Evolutionary conservation across 2,329 filamentous ascomycete genomes (phyloP).

Genomic region (Neonectria magnoliae): DNA sequence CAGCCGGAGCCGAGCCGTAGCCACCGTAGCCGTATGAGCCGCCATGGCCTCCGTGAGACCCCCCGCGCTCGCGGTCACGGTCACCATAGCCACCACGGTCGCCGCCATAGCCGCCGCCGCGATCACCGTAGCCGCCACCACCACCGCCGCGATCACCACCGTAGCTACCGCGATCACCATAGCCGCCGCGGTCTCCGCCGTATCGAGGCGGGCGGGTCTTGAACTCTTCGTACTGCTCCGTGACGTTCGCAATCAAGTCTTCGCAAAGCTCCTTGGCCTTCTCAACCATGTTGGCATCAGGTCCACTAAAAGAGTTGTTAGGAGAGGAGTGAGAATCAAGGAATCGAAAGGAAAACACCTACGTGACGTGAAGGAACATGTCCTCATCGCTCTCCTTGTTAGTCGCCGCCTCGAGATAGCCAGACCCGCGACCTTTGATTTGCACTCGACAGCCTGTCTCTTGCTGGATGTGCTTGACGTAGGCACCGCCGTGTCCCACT

Average conservation of each 20-base stretch:
- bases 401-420: constrained; percentile 91
- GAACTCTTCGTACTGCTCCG: constrained; percentile 89
- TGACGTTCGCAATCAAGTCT: constrained; percentile 87
- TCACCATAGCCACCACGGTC: constrained; percentile 52
- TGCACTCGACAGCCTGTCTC: constrained; percentile 96
- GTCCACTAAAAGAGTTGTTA: constrained; percentile 71
- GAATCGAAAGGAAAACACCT: constrained; percentile 50
- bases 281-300: constrained; percentile 86
- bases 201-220: constrained; percentile 81
- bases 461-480: constrained; percentile 98
- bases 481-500: constrained; percentile 91
- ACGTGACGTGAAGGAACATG: constrained; percentile 98
- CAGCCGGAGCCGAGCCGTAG: constrained; percentile 43
- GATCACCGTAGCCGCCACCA: constrained; percentile 26
- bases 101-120: constrained; percentile 45
- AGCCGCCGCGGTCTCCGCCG: constrained; percentile 59
- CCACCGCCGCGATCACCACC: constrained; percentile 48
- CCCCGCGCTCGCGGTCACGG: constrained; percentile 46
- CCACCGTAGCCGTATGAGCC: constrained; percentile 45
- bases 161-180: constrained; percentile 46
- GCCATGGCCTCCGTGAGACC: constrained; percentile 43
- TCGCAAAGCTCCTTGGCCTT: constrained; percentile 89
- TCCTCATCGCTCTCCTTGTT: constrained; percentile 91
- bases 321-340: constrained; percentile 41
- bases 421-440: constrained; percentile 96